A percentile compares a stretch with the other conserved stretches of the same genome.
Evolutionary conservation across 2,329 filamentous ascomycete genomes (phyloP).

Genomic region (Microsporum audouinii): DNA sequence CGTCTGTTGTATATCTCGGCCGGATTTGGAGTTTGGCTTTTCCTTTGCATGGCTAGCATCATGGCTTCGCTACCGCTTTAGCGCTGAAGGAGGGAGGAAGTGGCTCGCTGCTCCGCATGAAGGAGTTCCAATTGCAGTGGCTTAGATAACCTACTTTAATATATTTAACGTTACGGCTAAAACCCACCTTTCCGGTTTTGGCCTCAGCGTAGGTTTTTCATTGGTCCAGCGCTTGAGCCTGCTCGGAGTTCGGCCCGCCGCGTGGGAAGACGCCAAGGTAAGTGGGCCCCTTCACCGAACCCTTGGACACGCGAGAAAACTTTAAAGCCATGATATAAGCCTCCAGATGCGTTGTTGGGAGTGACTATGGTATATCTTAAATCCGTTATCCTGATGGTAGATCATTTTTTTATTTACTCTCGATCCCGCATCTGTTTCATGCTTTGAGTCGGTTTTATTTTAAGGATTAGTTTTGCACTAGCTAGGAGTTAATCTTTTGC

Average conservation of each 20-base stretch:
- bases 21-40: background rate
- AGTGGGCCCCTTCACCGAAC: background rate
- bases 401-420: background rate
- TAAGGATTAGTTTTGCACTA: background rate
- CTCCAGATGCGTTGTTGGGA: background rate
- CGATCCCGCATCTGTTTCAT: background rate
- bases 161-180: background rate
- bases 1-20: background rate
- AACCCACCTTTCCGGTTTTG: background rate
- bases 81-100: constrained; percentile 1
- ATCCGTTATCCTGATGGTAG: background rate
- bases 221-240: background rate
- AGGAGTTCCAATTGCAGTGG: background rate
- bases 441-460: background rate
- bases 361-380: background rate
- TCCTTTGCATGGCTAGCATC: background rate
- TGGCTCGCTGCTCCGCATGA: background rate
- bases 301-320: background rate
- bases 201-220: background rate
- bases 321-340: background rate
- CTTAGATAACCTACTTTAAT: background rate
- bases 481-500: background rate
- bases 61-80: background rate
- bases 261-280: background rate
- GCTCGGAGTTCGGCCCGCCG: constrained; percentile 3